Evolutionary conservation across 1,284 basidiomycete genomes (phyloP), one percentile per base, ranked within the genome.

Genomic region (Bondarzewia mesenterica): DNA sequence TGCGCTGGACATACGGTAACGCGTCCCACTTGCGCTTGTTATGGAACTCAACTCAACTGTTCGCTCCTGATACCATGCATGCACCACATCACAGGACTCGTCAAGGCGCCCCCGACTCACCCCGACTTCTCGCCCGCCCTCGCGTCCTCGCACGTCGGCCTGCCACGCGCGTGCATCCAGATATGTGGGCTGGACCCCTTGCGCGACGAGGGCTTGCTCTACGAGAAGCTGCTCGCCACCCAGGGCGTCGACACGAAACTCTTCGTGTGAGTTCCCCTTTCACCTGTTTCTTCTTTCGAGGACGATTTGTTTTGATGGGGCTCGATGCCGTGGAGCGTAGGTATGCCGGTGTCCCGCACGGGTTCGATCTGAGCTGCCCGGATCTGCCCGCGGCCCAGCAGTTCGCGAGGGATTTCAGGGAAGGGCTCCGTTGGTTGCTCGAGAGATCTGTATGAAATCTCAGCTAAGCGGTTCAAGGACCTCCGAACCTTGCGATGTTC

Each of bases 161-260:
- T 46, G 4, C 44, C 44, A 16, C 44, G 32, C 15, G 7, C 23
- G 5, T 14, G 15, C 10, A 18, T 37, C 10, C 16, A 37, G 4
- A n/a, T 46, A 14, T 36, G 32, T 10, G 44, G 44, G 16, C 14
- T 46, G 16, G 44, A 46, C 16, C 44, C 44, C 7, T n/a, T 46
- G 32, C 44, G 44, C 20, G 44, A 46, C 35, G 32, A 46, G 32
- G 32, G 16, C 18, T 20, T 46, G 15, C 44, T 46, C 7, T 46
- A 46, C 22, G 20, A 22, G 6, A 8, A 26, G 7, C 14, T 46
- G 21, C 36, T 46, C 16, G 16, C 16, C 8, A 23, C 21, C 10
- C 16, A 20, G 18, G 44, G 32, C 18, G 36, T 37, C 32, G 22
- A 37, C 7, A 43, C 42, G n/a, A 43, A 29, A 25, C n/a, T 16